Conservation (phyloP, 106 monocot species). For the Phalaenopsis equestris region DNA sequence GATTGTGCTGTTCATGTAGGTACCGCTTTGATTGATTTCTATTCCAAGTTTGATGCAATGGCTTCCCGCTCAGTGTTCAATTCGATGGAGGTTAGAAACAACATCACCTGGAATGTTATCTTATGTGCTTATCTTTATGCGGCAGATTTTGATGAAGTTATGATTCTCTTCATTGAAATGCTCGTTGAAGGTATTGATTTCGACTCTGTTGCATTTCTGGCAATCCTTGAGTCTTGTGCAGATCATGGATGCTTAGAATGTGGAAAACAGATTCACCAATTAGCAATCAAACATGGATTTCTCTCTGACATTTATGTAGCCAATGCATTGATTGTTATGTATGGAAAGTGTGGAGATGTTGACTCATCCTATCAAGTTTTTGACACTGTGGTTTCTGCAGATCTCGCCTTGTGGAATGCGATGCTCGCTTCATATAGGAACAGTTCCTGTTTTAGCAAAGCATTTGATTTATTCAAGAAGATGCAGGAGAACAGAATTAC, state of each 20-base stretch:
- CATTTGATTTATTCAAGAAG: slow-evolving; percentile 16
- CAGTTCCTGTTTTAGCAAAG: slow-evolving; percentile 7
- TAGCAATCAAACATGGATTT: slow-evolving; percentile 17
- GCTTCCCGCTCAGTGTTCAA: slow-evolving; percentile 41
- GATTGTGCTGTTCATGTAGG: slow-evolving; percentile 15
- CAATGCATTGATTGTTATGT: slow-evolving; percentile 60
- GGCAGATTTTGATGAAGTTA: slow-evolving; percentile 8
- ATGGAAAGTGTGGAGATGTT: slow-evolving; percentile 49
- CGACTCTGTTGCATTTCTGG: slow-evolving; percentile 25
- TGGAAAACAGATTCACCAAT: slow-evolving; percentile 62
- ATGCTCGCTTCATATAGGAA: slow-evolving; percentile 21
- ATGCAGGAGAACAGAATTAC: background rate
- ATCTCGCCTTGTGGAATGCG: slow-evolving; percentile 27
- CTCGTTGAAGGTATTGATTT: slow-evolving; percentile 27
- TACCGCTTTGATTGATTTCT: slow-evolving; percentile 27
- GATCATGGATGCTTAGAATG: slow-evolving; percentile 37
- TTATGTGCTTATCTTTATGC: slow-evolving; percentile 22
- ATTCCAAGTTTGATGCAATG: slow-evolving; percentile 14
- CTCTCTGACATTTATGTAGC: slow-evolving; percentile 30
- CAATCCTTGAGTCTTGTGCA: slow-evolving; percentile 41
- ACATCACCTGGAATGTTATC: slow-evolving; percentile 52
- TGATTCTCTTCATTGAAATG: slow-evolving; percentile 34
- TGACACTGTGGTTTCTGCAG: slow-evolving; percentile 15
- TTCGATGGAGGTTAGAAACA: slow-evolving; percentile 28
- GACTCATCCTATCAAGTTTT: slow-evolving; percentile 45